Evolutionary conservation across 768 basidiomycete species (phyloP).

Genomic region (Pisolithus albus): DNA sequence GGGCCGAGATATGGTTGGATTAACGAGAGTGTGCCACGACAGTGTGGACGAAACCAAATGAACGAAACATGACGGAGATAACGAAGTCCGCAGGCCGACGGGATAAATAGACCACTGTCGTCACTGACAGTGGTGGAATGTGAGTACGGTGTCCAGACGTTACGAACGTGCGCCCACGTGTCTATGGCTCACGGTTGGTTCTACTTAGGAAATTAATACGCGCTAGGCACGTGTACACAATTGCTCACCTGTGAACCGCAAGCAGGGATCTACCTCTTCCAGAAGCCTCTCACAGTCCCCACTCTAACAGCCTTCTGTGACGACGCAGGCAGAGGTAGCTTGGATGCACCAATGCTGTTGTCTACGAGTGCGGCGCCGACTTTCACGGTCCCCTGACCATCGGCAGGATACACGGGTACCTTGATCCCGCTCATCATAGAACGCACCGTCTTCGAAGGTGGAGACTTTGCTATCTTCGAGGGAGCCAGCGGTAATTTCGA

Average conservation of each 20-base stretch:
- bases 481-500: slow-evolving; percentile 20
- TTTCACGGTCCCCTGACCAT: background rate
- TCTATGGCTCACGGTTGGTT: too few species aligned
- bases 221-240: too few species aligned
- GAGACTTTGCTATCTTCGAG: slow-evolving; percentile 1
- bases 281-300: background rate
- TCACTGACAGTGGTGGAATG: background rate
- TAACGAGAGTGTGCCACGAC: background rate
- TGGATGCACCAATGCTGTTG: background rate
- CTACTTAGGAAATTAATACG: too few species aligned
- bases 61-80: background rate
- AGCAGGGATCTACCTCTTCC: background rate
- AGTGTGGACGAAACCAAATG: background rate
- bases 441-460: slow-evolving; percentile 7
- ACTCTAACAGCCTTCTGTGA: background rate
- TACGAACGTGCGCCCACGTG: too few species aligned
- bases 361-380: background rate
- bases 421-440: background rate
- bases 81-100: background rate
- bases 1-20: background rate
- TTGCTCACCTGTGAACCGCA: background rate
- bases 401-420: background rate
- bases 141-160: too few species aligned
- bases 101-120: background rate
- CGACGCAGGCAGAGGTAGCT: background rate